These are phyloP conservation scores for Pisolithus tinctorius DNA, from an alignment of 768 basidiomycete species.

Conservation along the genomic window DNA sequence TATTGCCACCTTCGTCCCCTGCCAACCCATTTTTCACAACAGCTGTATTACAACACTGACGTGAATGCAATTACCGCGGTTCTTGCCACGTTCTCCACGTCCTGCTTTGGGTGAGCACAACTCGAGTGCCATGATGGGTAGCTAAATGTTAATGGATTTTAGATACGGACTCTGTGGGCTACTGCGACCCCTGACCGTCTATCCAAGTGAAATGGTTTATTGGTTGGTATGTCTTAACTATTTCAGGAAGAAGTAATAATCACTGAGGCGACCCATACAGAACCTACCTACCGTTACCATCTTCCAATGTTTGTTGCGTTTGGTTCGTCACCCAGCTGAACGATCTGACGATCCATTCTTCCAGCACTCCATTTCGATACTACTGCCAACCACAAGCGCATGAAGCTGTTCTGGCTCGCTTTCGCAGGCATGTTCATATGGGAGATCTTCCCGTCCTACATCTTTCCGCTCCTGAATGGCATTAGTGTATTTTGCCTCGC, in stretches of 20 bases:
- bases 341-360: constrained; percentile 21
- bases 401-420: constrained; percentile 46
- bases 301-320: constrained; percentile 40
- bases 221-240: constrained; percentile 36
- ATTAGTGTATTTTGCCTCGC: constrained; percentile 49
- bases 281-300: constrained; percentile 53
- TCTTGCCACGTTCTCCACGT: constrained; percentile 57
- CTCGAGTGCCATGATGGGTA: neutral
- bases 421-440: constrained; percentile 47
- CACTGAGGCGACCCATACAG: constrained; percentile 15
- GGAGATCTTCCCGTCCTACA: constrained; percentile 38
- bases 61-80: constrained; percentile 50
- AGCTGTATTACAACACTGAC: constrained; percentile 56
- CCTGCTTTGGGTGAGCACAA: constrained; percentile 47
- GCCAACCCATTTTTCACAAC: neutral
- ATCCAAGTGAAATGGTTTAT: constrained; percentile 61
- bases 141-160: neutral
- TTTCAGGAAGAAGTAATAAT: neutral
- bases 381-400: constrained; percentile 37
- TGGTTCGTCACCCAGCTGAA: constrained; percentile 2
- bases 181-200: constrained; percentile 50
- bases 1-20: neutral
- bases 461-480: constrained; percentile 56
- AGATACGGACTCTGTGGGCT: constrained; percentile 58
- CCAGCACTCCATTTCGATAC: constrained; percentile 46